Conservation (phyloP, 1,284 basidiomycete species). For the Filobasidium uniguttulatum region DNA sequence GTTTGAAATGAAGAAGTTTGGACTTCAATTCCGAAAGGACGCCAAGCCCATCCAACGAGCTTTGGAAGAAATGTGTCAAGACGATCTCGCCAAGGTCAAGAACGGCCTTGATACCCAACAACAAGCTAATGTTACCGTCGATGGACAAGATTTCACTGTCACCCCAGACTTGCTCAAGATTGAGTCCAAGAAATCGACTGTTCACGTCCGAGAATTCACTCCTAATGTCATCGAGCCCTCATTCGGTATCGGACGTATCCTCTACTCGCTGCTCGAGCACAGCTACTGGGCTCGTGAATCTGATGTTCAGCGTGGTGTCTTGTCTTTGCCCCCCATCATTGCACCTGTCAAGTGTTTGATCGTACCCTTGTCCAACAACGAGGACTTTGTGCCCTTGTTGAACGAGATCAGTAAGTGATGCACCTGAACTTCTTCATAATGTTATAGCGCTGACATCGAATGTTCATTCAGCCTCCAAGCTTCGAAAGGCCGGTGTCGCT, state of each 20-base stretch:
- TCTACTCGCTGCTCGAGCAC: constrained; percentile 90
- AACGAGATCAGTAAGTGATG: constrained; percentile 69
- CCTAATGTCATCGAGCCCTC: constrained; percentile 99
- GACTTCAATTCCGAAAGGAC: constrained; percentile 80
- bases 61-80: constrained; percentile 57
- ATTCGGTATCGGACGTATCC: constrained; percentile 91
- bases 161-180: constrained; percentile 65
- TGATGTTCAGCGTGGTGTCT: constrained; percentile 74
- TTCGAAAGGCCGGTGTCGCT: constrained; percentile 77
- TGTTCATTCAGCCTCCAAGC: constrained; percentile 52
- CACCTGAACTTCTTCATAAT: background rate
- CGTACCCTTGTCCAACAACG: constrained; percentile 81
- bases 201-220: constrained; percentile 81
- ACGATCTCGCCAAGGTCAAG: constrained; percentile 54
- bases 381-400: constrained; percentile 72
- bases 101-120: constrained; percentile 45
- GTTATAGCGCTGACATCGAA: constrained; percentile 5
- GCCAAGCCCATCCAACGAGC: constrained; percentile 57
- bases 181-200: constrained; percentile 75
- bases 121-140: constrained; percentile 33
- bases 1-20: constrained; percentile 79
- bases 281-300: constrained; percentile 89
- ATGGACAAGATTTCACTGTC: constrained; percentile 56
- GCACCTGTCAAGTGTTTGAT: constrained; percentile 94
- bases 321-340: constrained; percentile 78